Conservation (phyloP, 1,284 basidiomycete species). For the Schizophyllum amplum region DNA sequence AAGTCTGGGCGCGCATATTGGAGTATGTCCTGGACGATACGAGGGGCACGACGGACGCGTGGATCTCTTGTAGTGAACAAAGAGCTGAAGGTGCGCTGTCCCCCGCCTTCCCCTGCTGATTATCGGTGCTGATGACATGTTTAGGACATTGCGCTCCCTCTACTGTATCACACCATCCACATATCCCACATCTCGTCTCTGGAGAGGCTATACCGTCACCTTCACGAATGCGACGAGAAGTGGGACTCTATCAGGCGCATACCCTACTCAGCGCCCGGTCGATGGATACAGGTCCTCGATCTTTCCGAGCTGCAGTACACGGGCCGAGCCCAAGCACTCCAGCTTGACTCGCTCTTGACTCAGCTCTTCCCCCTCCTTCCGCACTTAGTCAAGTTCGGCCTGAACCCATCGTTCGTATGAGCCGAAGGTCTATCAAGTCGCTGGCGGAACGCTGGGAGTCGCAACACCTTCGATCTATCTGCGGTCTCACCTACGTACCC, state of each 20-base stretch:
- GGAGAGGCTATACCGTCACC: slow-evolving; percentile 44
- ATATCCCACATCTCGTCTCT: slow-evolving; percentile 41
- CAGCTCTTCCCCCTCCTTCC: slow-evolving; percentile 64
- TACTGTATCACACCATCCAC: slow-evolving; percentile 55
- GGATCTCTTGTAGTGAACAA: slow-evolving; percentile 60
- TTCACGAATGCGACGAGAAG: slow-evolving; percentile 58
- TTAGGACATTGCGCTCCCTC: slow-evolving; percentile 60
- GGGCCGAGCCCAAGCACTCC: slow-evolving; percentile 37
- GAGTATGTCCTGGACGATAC: slow-evolving; percentile 31
- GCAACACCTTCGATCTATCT: slow-evolving; percentile 46
- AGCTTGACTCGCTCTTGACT: slow-evolving; percentile 52
- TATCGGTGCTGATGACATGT: slow-evolving; percentile 1
- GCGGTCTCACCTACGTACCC: slow-evolving; percentile 52
- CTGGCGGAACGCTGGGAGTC: slow-evolving; percentile 48
- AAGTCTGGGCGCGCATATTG: slow-evolving; percentile 64
- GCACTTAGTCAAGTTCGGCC: slow-evolving; percentile 50
- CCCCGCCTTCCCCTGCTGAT: slow-evolving; percentile 5
- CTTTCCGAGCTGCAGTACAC: slow-evolving; percentile 45
- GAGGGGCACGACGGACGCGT: slow-evolving; percentile 15
- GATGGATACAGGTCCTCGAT: slow-evolving; percentile 73
- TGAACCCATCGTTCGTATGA: slow-evolving; percentile 59
- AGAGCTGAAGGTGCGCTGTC: slow-evolving; percentile 54
- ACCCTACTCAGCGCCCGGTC: slow-evolving; percentile 74
- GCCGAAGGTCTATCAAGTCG: slow-evolving; percentile 47
- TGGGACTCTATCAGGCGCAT: slow-evolving; percentile 84